Conservation (phyloP, 495 filamentous ascomycete species). For the Lepidopterella palustris region DNA sequence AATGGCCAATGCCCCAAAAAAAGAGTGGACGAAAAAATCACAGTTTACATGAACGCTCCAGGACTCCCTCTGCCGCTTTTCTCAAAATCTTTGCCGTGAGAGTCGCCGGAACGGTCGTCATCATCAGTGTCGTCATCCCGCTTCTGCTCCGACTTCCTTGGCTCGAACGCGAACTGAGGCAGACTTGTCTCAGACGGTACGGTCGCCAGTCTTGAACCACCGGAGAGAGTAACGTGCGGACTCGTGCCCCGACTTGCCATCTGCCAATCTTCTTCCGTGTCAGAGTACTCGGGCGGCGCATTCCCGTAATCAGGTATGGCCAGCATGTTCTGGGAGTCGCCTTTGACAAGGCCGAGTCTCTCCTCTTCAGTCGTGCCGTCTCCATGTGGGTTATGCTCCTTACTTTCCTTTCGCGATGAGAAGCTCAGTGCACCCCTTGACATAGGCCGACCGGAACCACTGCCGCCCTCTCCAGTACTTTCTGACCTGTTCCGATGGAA, state of each 20-base stretch:
- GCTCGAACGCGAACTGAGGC: conserved; percentile 1
- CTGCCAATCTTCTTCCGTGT: conserved; percentile 20
- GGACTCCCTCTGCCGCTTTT: conserved; percentile 1
- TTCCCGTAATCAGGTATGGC: conserved; percentile 14
- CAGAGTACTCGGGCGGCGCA: conserved; percentile 16
- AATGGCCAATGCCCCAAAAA: neutral
- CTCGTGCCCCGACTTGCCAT: neutral
- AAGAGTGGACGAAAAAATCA: neutral
- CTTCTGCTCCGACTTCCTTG: neutral
- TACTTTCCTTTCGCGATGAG: conserved; percentile 41
- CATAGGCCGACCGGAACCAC: conserved; percentile 25
- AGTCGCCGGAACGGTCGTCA: conserved; percentile 6
- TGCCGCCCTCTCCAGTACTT: conserved; percentile 21
- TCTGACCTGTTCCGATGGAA: conserved; percentile 43
- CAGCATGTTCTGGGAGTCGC: conserved; percentile 49
- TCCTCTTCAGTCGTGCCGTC: conserved; percentile 79
- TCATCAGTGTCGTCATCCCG: conserved; percentile 10
- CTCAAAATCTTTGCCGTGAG: conserved; percentile 5
- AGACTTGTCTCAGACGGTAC: neutral
- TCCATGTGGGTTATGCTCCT: conserved; percentile 28
- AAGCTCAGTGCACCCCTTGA: conserved; percentile 38
- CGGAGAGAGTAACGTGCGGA: neutral
- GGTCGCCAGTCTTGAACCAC: neutral
- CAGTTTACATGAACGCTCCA: conserved; percentile 11
- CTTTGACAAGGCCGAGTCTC: conserved; percentile 74